These are phyloP conservation scores for Camellia japonica DNA, from an alignment of 148 eudicot species.

Conservation along the genomic window DNA sequence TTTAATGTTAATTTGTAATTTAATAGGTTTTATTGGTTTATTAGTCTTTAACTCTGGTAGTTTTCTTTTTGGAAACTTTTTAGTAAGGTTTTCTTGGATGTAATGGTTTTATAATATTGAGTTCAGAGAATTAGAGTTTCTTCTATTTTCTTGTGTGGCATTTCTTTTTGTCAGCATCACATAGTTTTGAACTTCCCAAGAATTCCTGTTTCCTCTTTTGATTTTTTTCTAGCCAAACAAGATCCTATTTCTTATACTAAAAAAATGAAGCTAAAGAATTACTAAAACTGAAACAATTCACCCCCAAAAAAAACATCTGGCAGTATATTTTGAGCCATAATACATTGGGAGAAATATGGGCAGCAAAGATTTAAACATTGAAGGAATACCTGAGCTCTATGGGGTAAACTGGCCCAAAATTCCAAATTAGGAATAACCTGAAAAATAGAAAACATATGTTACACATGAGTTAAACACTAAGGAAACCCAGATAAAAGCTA, in stretches of 20 bases:
- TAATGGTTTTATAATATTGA: too few species aligned
- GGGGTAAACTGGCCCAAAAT: constrained; percentile 84
- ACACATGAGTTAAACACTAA: constrained; percentile 5
- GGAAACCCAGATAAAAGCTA: background rate
- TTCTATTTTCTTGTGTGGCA: too few species aligned
- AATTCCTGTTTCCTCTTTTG: background rate
- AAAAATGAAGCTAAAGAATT: background rate
- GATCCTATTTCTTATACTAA: background rate
- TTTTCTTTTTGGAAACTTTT: too few species aligned
- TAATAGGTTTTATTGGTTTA: too few species aligned
- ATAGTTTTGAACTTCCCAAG: background rate
- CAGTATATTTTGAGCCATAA: background rate
- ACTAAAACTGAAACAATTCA: background rate
- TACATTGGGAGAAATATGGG: background rate
- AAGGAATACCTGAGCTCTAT: constrained; percentile 64
- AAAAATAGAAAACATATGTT: background rate
- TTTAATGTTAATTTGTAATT: background rate
- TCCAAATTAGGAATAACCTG: constrained; percentile 86
- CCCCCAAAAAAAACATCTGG: background rate
- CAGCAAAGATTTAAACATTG: constrained; percentile 1
- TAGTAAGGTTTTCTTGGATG: too few species aligned
- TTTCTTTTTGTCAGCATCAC: too few species aligned
- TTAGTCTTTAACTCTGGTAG: too few species aligned
- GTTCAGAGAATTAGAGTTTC: too few species aligned
- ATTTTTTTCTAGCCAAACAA: background rate